Conservation (phyloP, 2,329 filamentous ascomycete species). For the Botrytis pseudocinerea region DNA sequence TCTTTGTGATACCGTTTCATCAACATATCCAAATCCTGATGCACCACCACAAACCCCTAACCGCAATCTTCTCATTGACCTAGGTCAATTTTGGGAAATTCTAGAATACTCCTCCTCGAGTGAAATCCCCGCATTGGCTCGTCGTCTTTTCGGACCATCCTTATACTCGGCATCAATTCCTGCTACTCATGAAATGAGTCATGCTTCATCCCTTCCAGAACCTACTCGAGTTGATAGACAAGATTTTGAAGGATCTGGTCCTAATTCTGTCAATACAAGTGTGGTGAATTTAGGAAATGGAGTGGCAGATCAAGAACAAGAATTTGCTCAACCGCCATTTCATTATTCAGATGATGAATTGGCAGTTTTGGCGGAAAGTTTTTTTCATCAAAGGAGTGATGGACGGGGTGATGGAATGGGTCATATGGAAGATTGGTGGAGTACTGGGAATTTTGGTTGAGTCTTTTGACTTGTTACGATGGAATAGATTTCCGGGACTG, state of each 20-base stretch:
- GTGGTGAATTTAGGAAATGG: not conserved
- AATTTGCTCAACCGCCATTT: constrained; percentile 21
- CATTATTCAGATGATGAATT: constrained; percentile 45
- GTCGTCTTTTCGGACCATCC: constrained; percentile 46
- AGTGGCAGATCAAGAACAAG: constrained; percentile 28
- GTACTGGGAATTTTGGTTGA: constrained; percentile 11
- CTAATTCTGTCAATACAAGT: constrained; percentile 35
- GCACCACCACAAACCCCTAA: constrained; percentile 37
- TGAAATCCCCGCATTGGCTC: constrained; percentile 41
- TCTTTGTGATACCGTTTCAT: constrained; percentile 48
- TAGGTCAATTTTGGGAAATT: constrained; percentile 51
- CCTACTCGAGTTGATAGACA: constrained; percentile 44
- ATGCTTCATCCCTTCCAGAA: constrained; percentile 47
- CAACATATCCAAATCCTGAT: constrained; percentile 43
- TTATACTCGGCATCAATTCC: constrained; percentile 40
- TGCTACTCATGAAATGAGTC: constrained; percentile 44
- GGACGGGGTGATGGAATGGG: constrained; percentile 35
- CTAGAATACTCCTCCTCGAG: constrained; percentile 49
- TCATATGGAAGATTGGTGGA: constrained; percentile 32
- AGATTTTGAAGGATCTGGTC: constrained; percentile 27
- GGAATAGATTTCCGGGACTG: not conserved
- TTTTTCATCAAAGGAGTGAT: constrained; percentile 47
- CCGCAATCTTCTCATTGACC: constrained; percentile 47
- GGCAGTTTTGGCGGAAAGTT: constrained; percentile 50
- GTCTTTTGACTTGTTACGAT: not conserved